These are phyloP conservation scores for Dacryopinax primogenitus DNA, from an alignment of 768 basidiomycete species.

Conservation along the genomic window DNA sequence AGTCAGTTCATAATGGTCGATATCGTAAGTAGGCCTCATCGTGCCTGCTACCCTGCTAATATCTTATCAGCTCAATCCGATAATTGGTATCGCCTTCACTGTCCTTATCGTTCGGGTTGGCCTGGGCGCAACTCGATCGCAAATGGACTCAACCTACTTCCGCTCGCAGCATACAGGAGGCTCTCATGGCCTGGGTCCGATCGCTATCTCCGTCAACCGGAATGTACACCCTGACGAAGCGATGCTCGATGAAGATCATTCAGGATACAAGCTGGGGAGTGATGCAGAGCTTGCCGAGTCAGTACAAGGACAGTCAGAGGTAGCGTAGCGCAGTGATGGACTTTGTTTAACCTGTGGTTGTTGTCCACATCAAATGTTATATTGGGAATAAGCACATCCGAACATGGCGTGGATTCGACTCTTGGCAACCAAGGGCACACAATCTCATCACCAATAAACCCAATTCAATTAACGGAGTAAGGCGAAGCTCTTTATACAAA, in stretches of 20 bases:
- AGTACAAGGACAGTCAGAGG: background rate
- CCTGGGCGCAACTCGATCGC: background rate
- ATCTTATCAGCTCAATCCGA: background rate
- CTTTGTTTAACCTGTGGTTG: background rate
- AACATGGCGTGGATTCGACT: too few relatives aligned
- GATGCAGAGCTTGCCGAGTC: background rate
- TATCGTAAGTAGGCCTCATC: background rate
- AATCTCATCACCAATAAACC: background rate
- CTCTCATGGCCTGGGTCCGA: background rate
- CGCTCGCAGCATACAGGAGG: background rate
- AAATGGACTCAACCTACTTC: slow-evolving; percentile 4
- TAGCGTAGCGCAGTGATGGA: background rate
- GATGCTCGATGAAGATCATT: background rate
- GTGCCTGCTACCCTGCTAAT: background rate
- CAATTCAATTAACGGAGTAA: background rate
- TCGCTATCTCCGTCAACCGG: background rate
- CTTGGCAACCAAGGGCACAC: too few relatives aligned
- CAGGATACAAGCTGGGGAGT: background rate
- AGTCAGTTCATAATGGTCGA: background rate
- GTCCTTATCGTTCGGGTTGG: background rate
- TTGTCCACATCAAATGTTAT: background rate
- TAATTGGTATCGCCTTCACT: background rate
- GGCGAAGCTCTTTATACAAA: background rate
- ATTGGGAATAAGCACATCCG: too few relatives aligned
- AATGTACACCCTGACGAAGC: background rate